These are phyloP conservation scores for Podochytrium sp. DNA, from an alignment of 192 early-diverging fungal genomes.

Conservation along the genomic window DNA sequence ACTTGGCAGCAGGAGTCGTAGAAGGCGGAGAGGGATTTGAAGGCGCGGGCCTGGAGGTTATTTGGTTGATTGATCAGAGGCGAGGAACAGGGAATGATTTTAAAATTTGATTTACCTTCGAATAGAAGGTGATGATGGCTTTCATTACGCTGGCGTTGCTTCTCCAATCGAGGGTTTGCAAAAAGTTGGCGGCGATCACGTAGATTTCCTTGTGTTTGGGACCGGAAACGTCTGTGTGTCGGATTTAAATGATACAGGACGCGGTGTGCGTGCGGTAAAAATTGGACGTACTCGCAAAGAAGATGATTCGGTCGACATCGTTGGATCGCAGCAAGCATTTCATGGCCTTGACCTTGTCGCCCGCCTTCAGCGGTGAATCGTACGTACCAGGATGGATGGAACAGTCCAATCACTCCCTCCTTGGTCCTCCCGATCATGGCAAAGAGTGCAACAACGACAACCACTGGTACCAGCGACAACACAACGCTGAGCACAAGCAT, in stretches of 20 bases:
- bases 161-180: constrained; percentile 63
- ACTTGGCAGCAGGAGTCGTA: constrained; percentile 62
- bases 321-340: constrained; percentile 56
- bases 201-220: constrained; percentile 60
- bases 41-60: constrained; percentile 55
- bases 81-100: not conserved
- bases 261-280: not conserved
- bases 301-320: constrained; percentile 61
- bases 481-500: too few relatives aligned
- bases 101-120: constrained; percentile 47
- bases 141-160: constrained; percentile 52
- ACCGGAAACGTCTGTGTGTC: constrained; percentile 57
- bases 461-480: not conserved
- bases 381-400: constrained; percentile 87
- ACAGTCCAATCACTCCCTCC: constrained; percentile 59
- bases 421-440: not conserved
- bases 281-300: constrained; percentile 56
- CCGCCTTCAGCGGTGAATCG: constrained; percentile 38
- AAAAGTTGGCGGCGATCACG: constrained; percentile 58
- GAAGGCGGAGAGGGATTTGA: constrained; percentile 49
- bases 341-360: constrained; percentile 60
- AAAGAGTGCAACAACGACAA: not conserved
- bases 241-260: constrained; percentile 8
- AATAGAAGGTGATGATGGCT: constrained; percentile 60
- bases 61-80: not conserved